phyloP scores from a whole-genome alignment of 2,329 filamentous ascomycete genomes.

The Dothiorella sarmentorum region DNA sequence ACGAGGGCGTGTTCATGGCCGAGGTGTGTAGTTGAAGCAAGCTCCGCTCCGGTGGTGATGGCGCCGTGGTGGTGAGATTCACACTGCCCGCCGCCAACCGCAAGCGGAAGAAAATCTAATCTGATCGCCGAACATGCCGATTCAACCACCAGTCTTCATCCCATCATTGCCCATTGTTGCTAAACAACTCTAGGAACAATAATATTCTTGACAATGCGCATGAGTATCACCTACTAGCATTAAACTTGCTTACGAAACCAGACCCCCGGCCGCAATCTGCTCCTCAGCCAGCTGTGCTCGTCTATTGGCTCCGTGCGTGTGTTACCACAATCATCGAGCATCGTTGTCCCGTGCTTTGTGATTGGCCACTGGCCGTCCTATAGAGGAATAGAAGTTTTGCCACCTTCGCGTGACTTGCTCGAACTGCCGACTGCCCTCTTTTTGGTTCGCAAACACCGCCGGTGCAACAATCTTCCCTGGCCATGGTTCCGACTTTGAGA shows the following conservation, averaged over 20 bases:
- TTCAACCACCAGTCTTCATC: too few species aligned
- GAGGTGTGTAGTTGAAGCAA: neutral
- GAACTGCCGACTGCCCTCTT: too few species aligned
- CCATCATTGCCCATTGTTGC: too few species aligned
- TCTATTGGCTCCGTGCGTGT: too few species aligned
- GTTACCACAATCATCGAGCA: neutral
- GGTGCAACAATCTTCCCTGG: neutral
- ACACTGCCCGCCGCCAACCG: neutral
- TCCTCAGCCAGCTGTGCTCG: too few species aligned
- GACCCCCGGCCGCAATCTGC: too few species aligned
- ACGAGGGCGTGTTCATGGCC: constrained; percentile 13
- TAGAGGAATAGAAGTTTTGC: too few species aligned
- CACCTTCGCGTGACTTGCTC: too few species aligned
- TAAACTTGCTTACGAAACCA: too few species aligned
- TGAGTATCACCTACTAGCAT: too few species aligned
- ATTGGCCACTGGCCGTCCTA: neutral
- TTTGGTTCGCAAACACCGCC: neutral
- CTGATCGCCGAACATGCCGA: constrained; percentile 4
- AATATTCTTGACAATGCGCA: too few species aligned
- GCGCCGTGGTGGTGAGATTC: constrained; percentile 11
- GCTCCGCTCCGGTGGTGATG: neutral
- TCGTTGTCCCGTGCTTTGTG: neutral
- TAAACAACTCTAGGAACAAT: too few species aligned
- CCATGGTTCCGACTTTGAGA: neutral
- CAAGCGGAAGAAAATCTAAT: neutral